These are phyloP conservation scores for Monosporascus cannonballus DNA, from an alignment of 2,329 filamentous ascomycete species.

Conservation along the genomic window DNA sequence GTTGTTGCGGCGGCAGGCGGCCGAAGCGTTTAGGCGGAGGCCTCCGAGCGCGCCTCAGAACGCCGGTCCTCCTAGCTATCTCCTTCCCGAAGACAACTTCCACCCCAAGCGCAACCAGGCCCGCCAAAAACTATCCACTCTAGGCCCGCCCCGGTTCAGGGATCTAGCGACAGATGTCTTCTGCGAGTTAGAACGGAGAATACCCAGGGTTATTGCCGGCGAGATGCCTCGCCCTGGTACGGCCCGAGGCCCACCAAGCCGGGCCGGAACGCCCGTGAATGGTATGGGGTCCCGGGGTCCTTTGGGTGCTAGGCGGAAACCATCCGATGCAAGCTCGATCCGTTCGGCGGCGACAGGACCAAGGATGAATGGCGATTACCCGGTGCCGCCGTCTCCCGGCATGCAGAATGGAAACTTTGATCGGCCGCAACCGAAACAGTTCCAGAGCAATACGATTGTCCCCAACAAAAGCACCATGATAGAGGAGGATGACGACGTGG, in stretches of 20 bases:
- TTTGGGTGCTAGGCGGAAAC: slow-evolving; percentile 48
- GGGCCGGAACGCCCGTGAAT: slow-evolving; percentile 57
- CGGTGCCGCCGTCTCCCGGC: slow-evolving; percentile 54
- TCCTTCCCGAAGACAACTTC: slow-evolving; percentile 82
- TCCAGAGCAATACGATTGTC: slow-evolving; percentile 92
- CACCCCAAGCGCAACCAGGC: slow-evolving; percentile 97
- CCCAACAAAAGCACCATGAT: slow-evolving; percentile 98
- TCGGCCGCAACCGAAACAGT: slow-evolving; percentile 77
- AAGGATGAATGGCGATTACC: slow-evolving; percentile 36
- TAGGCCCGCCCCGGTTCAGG: slow-evolving; percentile 79
- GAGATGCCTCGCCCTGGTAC: slow-evolving; percentile 63
- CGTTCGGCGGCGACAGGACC: slow-evolving; percentile 29
- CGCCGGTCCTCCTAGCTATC: slow-evolving; percentile 58
- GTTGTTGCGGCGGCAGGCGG: slow-evolving; percentile 70
- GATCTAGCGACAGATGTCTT: slow-evolving; percentile 95
- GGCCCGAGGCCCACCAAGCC: slow-evolving; percentile 49
- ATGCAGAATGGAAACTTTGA: slow-evolving; percentile 59
- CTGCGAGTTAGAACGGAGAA: slow-evolving; percentile 85
- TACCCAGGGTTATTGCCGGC: slow-evolving; percentile 68
- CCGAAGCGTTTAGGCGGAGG: slow-evolving; percentile 47
- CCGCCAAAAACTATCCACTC: slow-evolving; percentile 86
- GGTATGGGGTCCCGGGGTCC: slow-evolving; percentile 46
- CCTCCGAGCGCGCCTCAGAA: slow-evolving; percentile 46
- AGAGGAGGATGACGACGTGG: slow-evolving; percentile 80
- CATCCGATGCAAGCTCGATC: slow-evolving; percentile 59